A percentile compares a stretch with the other conserved stretches of the same genome.
These are phyloP conservation scores for Suillus decipiens DNA, from an alignment of 768 basidiomycete genomes.

Conservation along the genomic window DNA sequence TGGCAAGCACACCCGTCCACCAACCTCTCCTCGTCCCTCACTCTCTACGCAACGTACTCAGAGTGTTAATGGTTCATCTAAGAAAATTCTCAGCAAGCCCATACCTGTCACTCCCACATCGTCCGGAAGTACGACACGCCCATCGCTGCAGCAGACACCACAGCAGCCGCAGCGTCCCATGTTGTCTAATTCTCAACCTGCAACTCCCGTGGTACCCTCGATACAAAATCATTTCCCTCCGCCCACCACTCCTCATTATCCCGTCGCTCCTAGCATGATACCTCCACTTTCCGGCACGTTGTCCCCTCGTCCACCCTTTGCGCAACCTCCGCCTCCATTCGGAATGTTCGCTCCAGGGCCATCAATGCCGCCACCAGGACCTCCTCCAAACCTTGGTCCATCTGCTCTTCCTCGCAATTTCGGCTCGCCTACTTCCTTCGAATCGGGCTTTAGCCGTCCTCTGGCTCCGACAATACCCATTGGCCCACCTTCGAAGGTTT, in stretches of 20 bases:
- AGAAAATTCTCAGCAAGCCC: constrained; percentile 64
- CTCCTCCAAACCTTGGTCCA: constrained; percentile 50
- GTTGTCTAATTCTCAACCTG: constrained; percentile 43
- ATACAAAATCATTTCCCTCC: constrained; percentile 42
- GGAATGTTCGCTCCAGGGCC: constrained; percentile 47
- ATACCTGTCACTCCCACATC: constrained; percentile 19
- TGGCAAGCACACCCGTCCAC: constrained; percentile 46
- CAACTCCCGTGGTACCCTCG: constrained; percentile 41
- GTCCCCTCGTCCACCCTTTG: constrained; percentile 57
- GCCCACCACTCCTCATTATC: constrained; percentile 50
- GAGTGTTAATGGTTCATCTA: constrained; percentile 47
- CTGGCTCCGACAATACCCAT: constrained; percentile 51
- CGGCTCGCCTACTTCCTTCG: constrained; percentile 53
- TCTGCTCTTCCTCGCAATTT: constrained; percentile 58
- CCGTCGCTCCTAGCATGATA: constrained; percentile 42
- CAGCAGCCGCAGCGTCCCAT: constrained; percentile 39
- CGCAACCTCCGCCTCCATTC: constrained; percentile 46
- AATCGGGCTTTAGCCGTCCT: constrained; percentile 47
- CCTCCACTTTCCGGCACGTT: constrained; percentile 42
- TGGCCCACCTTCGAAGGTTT: constrained; percentile 49
- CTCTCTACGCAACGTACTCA: constrained; percentile 49
- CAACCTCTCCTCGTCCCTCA: constrained; percentile 54
- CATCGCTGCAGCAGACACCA: constrained; percentile 36
- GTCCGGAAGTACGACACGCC: constrained; percentile 23
- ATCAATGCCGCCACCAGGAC: constrained; percentile 45